Base-by-base conservation (phyloP, 1,139 yeast species). In the Protomyces inouyei region DNA sequence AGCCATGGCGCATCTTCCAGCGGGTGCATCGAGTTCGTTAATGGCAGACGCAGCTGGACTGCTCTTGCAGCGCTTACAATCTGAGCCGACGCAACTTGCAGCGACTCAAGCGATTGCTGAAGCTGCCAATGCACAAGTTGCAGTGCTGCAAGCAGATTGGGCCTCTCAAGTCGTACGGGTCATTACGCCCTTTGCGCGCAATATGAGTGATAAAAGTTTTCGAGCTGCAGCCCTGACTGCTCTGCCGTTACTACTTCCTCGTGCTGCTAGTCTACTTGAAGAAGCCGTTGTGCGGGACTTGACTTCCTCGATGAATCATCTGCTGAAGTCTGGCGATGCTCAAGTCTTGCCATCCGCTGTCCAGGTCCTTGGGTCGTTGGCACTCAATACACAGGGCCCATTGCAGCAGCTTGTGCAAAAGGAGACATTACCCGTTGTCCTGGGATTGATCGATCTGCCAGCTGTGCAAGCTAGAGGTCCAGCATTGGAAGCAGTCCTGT, bases 51-150 rank as follows among this genome's bases (percentile, higher is more conserved):
- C 74, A 16, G 66, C 68, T 10, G 65, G 63, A 6, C 68, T 72
- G 4, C 61, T 74, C 28, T 65, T 69, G 23, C 72, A 70, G 14
- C 68, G 73, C 21, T 67, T 74, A 18, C 65, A 68, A 45, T 74
- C 73, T 57, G 78, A 75, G 61, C 68, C 73, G 1, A 69, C 76
- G 45, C 70, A 76, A 10, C 59, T 71, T 37, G 68, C 69, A 1
- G 71, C 73, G 1, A 66, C 73, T 35, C 67, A 63, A 3, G 71
- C 75, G 1, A 69, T 73, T 37, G 72, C 71, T 10, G 63, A 64
- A 3, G 67, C 57, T 9, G 38, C 43, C 16, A 40, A 12, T 52
- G 28, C 69, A 23, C 48, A 60, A n/a, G 48, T 64, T 1, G 55
- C 61, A 2, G 72, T 73, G 75, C 65, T 70, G 5, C 55, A 59